Base-by-base conservation (phyloP, 2,329 filamentous ascomycete species). In the Penicillium glabrum region DNA sequence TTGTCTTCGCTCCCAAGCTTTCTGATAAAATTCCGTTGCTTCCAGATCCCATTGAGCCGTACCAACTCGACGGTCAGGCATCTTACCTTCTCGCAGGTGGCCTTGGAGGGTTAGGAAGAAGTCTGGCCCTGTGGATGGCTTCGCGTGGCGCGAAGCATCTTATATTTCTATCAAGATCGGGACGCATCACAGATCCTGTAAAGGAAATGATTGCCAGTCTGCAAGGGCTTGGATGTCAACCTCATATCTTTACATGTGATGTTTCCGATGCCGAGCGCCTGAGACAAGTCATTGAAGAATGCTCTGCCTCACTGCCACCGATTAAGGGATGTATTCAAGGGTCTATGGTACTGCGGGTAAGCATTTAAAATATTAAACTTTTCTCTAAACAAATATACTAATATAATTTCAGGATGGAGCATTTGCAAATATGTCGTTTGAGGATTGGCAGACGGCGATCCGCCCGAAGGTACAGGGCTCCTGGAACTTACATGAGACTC, bases 401-500 rank as follows among this genome's bases (percentile, higher is more conserved):
- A 50, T 11, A 16, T 7, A 16, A 46, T 13, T 11, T 3, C 16
- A 66, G 63, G 63, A 66, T 43, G 59, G 57, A 2, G 24, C 59
- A 5, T 66, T 66, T 14, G 51, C 55, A 2, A 46, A 53, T 5
- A 77, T 80, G 73, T 68, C 66, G 0, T 73, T 73, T 35, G 63
- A 69, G 2, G 67, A 79, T 44, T 81, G 72, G 67, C 66, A 66
- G 5, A 65, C 60, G 1, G 72, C 73, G 1, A 64, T 75, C 3
- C 60, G 60, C 16, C 74, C 78, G 1, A 82, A 82, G 57, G 70
- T 77, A 5, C 54, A 69, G 16, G 76, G 72, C 3, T 70, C 70
- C 3, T 69, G 69, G 62, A 76, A 76, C 51, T 63, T 78, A 13
- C 70, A 76, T 54, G 45, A 60, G 16, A 23, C 58, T 13, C 55